Percentiles rank a stretch among this genome's conserved stretches.
Conservation (phyloP, 306 rosid genomes). For the Sechiopsis laciniata region DNA sequence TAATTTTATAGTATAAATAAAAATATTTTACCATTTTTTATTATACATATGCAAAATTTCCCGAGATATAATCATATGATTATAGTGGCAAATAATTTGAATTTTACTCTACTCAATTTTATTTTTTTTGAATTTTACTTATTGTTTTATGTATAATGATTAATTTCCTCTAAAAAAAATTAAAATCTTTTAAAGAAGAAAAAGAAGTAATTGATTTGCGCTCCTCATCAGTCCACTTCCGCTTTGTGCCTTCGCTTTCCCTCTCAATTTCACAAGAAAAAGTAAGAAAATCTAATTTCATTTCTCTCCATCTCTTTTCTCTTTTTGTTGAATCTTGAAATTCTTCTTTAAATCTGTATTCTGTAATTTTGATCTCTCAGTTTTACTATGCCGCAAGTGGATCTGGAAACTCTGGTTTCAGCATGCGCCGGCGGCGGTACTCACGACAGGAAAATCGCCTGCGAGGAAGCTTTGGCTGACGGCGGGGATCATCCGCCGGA, state of each 20-base stretch:
- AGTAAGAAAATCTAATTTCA: not conserved
- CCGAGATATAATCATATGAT: too few species aligned
- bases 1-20: too few species aligned
- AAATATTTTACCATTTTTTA: too few species aligned
- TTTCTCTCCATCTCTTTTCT: not conserved
- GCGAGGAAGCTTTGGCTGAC: conserved; percentile 17
- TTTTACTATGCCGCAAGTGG: conserved; percentile 63
- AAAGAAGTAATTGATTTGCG: not conserved
- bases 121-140: too few species aligned
- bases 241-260: conserved; percentile 12
- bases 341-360: conserved; percentile 2
- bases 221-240: conserved; percentile 11
- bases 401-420: conserved; percentile 69
- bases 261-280: not conserved
- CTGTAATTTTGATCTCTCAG: not conserved
- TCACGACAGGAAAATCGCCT: conserved; percentile 49
- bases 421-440: conserved; percentile 55
- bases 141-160: too few species aligned
- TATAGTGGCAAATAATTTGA: too few species aligned
- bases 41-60: too few species aligned
- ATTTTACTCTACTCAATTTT: too few species aligned
- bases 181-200: too few species aligned
- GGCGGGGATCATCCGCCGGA: not conserved
- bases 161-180: too few species aligned
- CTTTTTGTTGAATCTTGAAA: conserved; percentile 2